Conservation (phyloP, 441 rosid genomes). For the Dalechampia spathulata region DNA sequence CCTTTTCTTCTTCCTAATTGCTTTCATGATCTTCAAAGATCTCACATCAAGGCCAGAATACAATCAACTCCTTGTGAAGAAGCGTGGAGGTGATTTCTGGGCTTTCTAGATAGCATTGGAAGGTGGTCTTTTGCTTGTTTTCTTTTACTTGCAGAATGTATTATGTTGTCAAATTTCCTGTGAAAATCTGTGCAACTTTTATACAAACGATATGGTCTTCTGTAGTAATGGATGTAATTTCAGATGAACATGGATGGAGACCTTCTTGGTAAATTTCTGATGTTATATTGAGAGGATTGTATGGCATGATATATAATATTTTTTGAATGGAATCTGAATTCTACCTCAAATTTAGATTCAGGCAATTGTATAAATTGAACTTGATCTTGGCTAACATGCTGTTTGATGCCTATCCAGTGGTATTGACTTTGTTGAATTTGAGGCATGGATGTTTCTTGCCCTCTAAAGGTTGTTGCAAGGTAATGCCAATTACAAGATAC, state of each 20-base stretch:
- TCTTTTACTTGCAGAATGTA: neutral
- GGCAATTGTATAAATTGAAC: too few species aligned
- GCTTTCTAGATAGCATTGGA: constrained; percentile 29
- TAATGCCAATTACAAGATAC: too few species aligned
- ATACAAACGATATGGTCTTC: neutral
- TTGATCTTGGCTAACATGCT: too few species aligned
- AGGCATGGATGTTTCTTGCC: too few species aligned
- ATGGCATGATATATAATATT: too few species aligned
- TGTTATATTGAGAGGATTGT: too few species aligned
- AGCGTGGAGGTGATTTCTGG: constrained; percentile 64
- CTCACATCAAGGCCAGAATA: constrained; percentile 75
- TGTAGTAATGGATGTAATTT: neutral
- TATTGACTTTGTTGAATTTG: too few species aligned
- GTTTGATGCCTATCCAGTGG: too few species aligned
- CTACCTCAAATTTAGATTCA: too few species aligned
- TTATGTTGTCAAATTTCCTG: neutral
- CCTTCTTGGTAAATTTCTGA: too few species aligned
- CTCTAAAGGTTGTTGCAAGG: too few species aligned
- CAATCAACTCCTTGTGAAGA: constrained; percentile 68
- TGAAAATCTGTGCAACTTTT: neutral
- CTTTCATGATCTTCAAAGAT: constrained; percentile 70
- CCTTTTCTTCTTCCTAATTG: constrained; percentile 51
- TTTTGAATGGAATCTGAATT: too few species aligned
- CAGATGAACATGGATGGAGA: neutral
- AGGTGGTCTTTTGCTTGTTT: neutral